phyloP scores from a whole-genome alignment of 306 rosid genomes.

The Fragaria vesca region DNA sequence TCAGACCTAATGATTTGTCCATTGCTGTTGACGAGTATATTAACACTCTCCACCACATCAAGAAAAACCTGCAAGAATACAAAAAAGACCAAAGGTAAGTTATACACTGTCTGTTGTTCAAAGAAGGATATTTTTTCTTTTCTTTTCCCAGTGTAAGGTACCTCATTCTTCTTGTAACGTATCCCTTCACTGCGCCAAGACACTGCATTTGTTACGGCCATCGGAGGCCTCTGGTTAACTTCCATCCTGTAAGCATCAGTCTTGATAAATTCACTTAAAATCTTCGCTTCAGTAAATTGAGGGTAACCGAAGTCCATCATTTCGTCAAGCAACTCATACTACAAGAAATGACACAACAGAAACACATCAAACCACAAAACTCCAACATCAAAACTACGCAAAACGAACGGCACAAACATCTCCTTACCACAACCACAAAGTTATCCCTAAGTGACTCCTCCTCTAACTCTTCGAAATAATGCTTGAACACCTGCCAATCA shows the following conservation, averaged over 20 bases:
- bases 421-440: slow-evolving; percentile 95
- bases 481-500: slow-evolving; percentile 80
- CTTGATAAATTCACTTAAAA: slow-evolving; percentile 96
- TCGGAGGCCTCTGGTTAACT: slow-evolving; percentile 94
- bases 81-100: slow-evolving; percentile 10
- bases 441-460: slow-evolving; percentile 98
- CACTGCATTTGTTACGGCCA: slow-evolving; percentile 99
- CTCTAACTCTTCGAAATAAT: slow-evolving; percentile 92
- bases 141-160: slow-evolving; percentile 24
- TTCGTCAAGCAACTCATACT: slow-evolving; percentile 96
- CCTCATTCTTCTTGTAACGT: slow-evolving; percentile 96
- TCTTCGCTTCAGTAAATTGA: slow-evolving; percentile 92
- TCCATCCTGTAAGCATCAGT: slow-evolving; percentile 99
- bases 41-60: slow-evolving; percentile 99
- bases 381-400: not conserved
- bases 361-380: slow-evolving; percentile 13
- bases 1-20: slow-evolving; percentile 98
- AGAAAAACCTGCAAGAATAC: slow-evolving; percentile 66
- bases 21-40: slow-evolving; percentile 96
- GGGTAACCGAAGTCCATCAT: slow-evolving; percentile 99
- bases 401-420: not conserved
- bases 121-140: not conserved
- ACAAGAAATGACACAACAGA: slow-evolving; percentile 24
- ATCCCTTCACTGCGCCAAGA: slow-evolving; percentile 99
- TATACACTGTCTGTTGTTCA: slow-evolving; percentile 21